phyloP scores from a whole-genome alignment of 1,139 yeast species.

The Nakaseomyces delphensis region DNA sequence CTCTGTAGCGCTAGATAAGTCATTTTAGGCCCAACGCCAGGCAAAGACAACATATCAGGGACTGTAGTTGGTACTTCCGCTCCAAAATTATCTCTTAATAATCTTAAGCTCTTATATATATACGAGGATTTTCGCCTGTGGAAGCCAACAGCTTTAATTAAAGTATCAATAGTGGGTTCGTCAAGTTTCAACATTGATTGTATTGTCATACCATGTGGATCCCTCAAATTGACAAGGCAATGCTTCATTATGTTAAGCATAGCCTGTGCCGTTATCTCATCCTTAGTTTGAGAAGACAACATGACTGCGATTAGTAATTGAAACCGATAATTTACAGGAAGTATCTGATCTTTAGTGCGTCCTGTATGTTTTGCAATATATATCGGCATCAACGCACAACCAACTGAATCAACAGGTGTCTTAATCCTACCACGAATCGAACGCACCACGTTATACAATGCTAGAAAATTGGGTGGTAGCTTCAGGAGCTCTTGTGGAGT shows the following conservation, averaged over 20 bases:
- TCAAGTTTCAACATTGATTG: conserved; percentile 41
- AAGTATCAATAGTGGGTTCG: conserved; percentile 52
- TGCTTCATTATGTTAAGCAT: conserved; percentile 50
- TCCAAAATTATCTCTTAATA: conserved; percentile 42
- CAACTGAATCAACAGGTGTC: conserved; percentile 86
- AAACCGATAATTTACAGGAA: conserved; percentile 49
- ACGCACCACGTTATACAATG: conserved; percentile 54
- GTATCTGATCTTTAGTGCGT: conserved; percentile 20
- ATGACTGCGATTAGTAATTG: conserved; percentile 72
- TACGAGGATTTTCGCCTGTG: conserved; percentile 70
- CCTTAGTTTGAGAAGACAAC: conserved; percentile 89
- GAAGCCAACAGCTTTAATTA: conserved; percentile 80
- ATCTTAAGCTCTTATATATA: conserved; percentile 51
- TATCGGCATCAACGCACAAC: conserved; percentile 71
- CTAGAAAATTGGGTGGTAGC: conserved; percentile 43
- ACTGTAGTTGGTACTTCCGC: conserved; percentile 68
- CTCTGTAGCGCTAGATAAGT: conserved; percentile 71
- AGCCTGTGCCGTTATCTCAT: conserved; percentile 71
- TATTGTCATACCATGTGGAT: conserved; percentile 35
- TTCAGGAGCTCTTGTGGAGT: conserved; percentile 5
- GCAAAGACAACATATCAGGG: conserved; percentile 56
- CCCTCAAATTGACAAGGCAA: conserved; percentile 34
- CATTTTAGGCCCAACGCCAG: conserved; percentile 97
- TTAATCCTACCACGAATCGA: conserved; percentile 51
- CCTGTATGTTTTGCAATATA: conserved; percentile 31